Base-by-base conservation (phyloP, 305 asterid genomes). In the Fraxinus sp. region DNA sequence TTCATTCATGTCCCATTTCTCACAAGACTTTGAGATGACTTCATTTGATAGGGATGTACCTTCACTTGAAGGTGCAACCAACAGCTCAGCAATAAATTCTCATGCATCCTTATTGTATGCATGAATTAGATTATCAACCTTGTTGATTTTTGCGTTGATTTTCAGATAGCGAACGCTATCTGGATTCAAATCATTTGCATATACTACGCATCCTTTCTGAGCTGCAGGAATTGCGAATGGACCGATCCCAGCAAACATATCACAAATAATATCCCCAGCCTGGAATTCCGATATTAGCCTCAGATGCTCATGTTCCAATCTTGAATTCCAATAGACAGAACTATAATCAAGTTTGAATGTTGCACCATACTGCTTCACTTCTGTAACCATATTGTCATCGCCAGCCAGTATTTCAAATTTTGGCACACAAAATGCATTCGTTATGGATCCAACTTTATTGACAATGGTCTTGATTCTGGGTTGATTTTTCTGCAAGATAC, bases 201-300 rank as follows among this genome's bases (percentile, higher is more conserved):
- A 91, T 22, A 95, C 99, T 32, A 84, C 85, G 87, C 99, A 95
- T 78, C 98, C 99, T 86, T 91, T 95, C 81, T 92, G 98, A 66
- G 98, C 96, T 22, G 99, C 99, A 64, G 99, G 98, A 88, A 95
- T 91, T 82, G 91, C 94, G 82, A 95, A 95, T 39, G 98, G 99
- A 82, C 99, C 99, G 84, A 94, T 91, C 78, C 97, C 99, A 5
- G 99, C 89, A 94, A 95, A 95, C 98, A 95, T 93, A 83, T 95
- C 99, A 78, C 97, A 95, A 75, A 95, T 82, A 44, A 88, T 83
- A 84, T 95, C 94, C 81, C 97, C 97, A 3, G 90, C 80, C 88
- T 78, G 88, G 89, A 95, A 95, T 84, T 89, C 82, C 0, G 98
- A 93, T 83, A 92, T 88, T 74, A 95, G 84, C 88, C 99, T 91